Evolutionary conservation across 2,329 filamentous ascomycete genomes (phyloP), one percentile per base, ranked within the genome.

Genomic region (Calonectria ilicicola): DNA sequence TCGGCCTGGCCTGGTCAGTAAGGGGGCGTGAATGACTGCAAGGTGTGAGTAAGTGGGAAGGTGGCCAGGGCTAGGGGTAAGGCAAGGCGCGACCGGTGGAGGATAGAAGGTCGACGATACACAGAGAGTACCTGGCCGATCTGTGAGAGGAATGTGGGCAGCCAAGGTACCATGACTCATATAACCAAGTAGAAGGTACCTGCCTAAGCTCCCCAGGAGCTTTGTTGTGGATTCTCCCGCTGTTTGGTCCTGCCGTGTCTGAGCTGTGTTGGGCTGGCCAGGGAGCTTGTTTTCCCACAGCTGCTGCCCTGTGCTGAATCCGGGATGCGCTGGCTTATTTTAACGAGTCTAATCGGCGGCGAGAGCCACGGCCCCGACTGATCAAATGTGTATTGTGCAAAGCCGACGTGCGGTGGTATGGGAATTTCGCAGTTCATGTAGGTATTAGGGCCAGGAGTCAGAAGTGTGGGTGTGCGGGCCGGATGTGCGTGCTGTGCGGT

Each of bases 371-470:
- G 15, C 53, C 15, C 14, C 32, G 53, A 58, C 7, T 71, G 56
- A 46, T 38, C 64, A 47, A 6, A 21, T 29, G 44, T 46, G 64
- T 38, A 17, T 23, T 71, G 38, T 56, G 64, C 64, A 56, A 51
- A 53, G 40, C 32, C 46, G 38, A 32, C 38, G 46, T 62, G 49
- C 46, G 56, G 53, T 53, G 56, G 64, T 40, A 40, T 29, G 38
- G 35, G 73, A 78, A 79, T 79, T 78, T 79, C 77, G 76, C 76
- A 75, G 75, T 79, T 76, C 75, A 77, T 75, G 75, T 75, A 77
- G 56, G 74, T 68, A 78, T 79, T 79, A 79, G 77, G 77, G 77
- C 77, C 77, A 74, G 77, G 65, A 63, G 73, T 79, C 77, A 74
- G 76, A 70, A 67, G 75, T 79, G 77, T 79, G 77, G 77, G 74